Evolutionary conservation across 345 rosid genomes (phyloP).

Genomic region (Hibiscus syriacus): DNA sequence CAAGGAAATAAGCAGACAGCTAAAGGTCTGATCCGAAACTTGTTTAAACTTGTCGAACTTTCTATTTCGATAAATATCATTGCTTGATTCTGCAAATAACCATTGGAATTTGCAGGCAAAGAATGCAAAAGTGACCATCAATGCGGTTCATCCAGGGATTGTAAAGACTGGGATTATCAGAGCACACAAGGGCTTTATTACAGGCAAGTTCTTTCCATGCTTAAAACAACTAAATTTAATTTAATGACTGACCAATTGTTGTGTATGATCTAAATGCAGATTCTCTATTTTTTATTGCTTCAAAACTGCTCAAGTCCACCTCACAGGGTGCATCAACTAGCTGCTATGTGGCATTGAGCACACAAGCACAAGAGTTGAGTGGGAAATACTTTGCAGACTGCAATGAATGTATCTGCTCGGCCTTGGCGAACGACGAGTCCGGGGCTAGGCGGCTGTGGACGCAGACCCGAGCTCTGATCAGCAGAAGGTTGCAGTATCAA

Average conservation of each 20-base stretch:
- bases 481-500: conserved; percentile 26
- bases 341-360: conserved; percentile 83
- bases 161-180: conserved; percentile 88
- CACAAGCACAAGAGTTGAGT: conserved; percentile 40
- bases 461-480: conserved; percentile 45
- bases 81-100: not conserved
- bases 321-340: conserved; percentile 95
- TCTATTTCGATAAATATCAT: not conserved
- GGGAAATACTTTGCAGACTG: conserved; percentile 90
- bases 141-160: conserved; percentile 92
- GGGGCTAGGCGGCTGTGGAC: conserved; percentile 56
- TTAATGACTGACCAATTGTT: not conserved
- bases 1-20: conserved; percentile 63
- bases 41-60: not conserved
- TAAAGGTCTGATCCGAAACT: conserved; percentile 51
- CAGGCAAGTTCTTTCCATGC: conserved; percentile 34
- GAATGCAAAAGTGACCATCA: conserved; percentile 72
- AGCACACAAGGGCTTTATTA: conserved; percentile 72
- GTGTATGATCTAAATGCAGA: conserved; percentile 41
- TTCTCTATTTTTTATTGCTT: conserved; percentile 80
- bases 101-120: conserved; percentile 42
- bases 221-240: not conserved
- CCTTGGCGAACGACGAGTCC: conserved; percentile 59
- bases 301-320: conserved; percentile 74
- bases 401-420: conserved; percentile 63